phyloP scores from a whole-genome alignment of 2,329 filamentous ascomycete species.

The Ophiocordyceps robertsii region DNA sequence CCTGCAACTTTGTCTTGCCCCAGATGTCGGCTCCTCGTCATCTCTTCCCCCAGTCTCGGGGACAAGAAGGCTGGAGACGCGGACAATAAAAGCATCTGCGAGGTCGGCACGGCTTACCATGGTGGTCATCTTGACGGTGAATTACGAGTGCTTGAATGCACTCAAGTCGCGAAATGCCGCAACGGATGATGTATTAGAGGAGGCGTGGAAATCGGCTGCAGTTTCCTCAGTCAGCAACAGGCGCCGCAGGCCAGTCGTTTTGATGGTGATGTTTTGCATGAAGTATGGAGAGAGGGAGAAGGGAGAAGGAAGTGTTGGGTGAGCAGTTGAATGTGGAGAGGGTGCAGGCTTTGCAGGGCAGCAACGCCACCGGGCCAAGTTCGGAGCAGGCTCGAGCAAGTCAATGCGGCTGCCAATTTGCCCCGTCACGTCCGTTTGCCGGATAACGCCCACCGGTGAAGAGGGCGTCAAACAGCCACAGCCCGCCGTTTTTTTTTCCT shows the following conservation, averaged over 20 bases:
- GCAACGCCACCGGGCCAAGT: constrained; percentile 7
- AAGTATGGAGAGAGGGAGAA: not conserved
- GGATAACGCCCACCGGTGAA: not conserved
- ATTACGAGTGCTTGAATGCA: constrained; percentile 9
- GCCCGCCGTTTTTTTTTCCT: too few relatives aligned
- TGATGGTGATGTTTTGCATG: not conserved
- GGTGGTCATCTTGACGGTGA: constrained; percentile 30
- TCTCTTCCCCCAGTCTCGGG: too few relatives aligned
- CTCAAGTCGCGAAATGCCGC: not conserved
- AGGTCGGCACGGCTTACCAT: constrained; percentile 28
- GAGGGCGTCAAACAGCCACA: not conserved
- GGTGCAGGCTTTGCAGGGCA: constrained; percentile 3
- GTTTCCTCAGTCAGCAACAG: not conserved
- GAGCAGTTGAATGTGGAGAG: not conserved
- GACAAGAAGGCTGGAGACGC: not conserved
- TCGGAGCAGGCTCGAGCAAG: constrained; percentile 2
- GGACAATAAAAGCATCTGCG: not conserved
- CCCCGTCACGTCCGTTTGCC: not conserved
- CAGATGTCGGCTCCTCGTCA: too few relatives aligned
- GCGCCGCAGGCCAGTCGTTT: not conserved
- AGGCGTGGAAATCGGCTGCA: not conserved
- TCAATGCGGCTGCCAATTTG: not conserved
- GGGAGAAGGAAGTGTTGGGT: not conserved
- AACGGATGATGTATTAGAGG: constrained; percentile 4
- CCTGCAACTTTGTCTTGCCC: too few relatives aligned